These are phyloP conservation scores for Moringa oleifera DNA, from an alignment of 345 rosid species.

Conservation along the genomic window DNA sequence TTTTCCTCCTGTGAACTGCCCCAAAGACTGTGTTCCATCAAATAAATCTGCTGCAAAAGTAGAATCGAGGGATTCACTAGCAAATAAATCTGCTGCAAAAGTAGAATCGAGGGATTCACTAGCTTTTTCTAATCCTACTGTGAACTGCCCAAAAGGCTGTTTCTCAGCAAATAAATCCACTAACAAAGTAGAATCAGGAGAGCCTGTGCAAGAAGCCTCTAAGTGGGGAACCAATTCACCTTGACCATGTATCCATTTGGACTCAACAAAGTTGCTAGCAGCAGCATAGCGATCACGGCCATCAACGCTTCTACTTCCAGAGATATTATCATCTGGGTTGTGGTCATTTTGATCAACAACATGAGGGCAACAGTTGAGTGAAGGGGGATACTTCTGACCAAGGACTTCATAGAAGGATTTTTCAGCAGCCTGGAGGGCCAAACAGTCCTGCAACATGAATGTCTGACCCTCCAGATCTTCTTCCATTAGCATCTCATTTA, in stretches of 20 bases:
- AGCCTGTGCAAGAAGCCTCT: not conserved
- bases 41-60: too few relatives aligned
- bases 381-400: constrained; percentile 38
- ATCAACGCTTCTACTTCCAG: not conserved
- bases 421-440: constrained; percentile 83
- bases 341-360: not conserved
- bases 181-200: not conserved
- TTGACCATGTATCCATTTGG: not conserved
- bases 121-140: too few relatives aligned
- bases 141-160: too few relatives aligned
- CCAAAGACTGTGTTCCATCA: too few relatives aligned
- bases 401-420: constrained; percentile 64
- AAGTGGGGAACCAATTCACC: not conserved
- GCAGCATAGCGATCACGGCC: not conserved
- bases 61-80: too few relatives aligned
- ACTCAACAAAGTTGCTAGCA: not conserved
- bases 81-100: too few relatives aligned
- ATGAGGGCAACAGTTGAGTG: constrained; percentile 5
- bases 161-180: not conserved
- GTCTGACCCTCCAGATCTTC: constrained; percentile 64
- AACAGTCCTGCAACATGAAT: constrained; percentile 68
- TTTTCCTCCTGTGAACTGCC: too few relatives aligned
- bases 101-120: too few relatives aligned
- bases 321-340: not conserved
- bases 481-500: constrained; percentile 77